These are phyloP conservation scores for Aspergillus candidus DNA, from an alignment of 2,329 filamentous ascomycete genomes.

Conservation along the genomic window DNA sequence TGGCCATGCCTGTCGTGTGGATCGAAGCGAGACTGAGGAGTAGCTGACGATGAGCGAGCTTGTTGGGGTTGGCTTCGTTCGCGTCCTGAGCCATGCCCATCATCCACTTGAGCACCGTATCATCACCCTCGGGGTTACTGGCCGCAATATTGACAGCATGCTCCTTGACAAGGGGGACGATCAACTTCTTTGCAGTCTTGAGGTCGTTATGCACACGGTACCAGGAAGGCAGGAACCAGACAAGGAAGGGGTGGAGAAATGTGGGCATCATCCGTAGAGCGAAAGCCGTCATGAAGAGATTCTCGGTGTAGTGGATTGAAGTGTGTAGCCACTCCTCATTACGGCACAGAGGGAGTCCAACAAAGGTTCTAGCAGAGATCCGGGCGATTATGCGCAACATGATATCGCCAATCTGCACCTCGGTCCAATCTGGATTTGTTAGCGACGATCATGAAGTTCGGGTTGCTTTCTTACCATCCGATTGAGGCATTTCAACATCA, in stretches of 20 bases:
- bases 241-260: conserved; percentile 3
- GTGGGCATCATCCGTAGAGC: conserved; percentile 2
- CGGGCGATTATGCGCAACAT: conserved; percentile 6
- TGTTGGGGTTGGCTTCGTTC: conserved; percentile 6
- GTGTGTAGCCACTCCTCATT: conserved; percentile 11
- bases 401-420: not conserved
- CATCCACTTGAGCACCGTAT: conserved; percentile 34
- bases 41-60: conserved; percentile 12
- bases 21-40: conserved; percentile 9
- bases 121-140: conserved; percentile 19
- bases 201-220: not conserved
- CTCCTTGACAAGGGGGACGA: conserved; percentile 5
- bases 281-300: conserved; percentile 5
- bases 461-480: no score
- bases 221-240: not conserved
- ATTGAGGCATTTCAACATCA: conserved; percentile 8
- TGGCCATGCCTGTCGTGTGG: conserved; percentile 12
- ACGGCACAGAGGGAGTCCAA: conserved; percentile 11
- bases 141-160: not conserved
- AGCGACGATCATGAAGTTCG: no score
- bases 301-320: conserved; percentile 10
- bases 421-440: not conserved
- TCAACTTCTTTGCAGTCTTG: not conserved
- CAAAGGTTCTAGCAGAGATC: conserved; percentile 8
- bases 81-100: conserved; percentile 19